A percentile compares a stretch with the other conserved stretches of the same genome.
These are phyloP conservation scores for Rosa persica DNA, from an alignment of 306 rosid species.

Conservation along the genomic window DNA sequence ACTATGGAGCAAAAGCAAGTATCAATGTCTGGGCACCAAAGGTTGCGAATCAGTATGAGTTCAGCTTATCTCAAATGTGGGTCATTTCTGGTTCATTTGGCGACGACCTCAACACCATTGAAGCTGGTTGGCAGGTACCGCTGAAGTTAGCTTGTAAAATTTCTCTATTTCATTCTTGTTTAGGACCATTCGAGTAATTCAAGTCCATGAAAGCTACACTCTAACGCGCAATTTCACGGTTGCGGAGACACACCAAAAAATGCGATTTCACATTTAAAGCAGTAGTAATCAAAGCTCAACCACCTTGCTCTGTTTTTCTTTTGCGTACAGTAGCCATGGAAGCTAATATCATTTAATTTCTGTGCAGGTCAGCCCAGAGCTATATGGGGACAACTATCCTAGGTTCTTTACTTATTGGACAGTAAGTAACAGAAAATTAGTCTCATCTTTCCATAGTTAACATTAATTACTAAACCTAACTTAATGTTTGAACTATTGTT, in stretches of 20 bases:
- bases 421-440: constrained; percentile 42
- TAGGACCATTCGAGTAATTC: neutral
- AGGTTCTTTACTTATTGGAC: constrained; percentile 99
- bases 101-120: constrained; percentile 91
- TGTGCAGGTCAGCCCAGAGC: constrained; percentile 92
- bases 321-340: constrained; percentile 17
- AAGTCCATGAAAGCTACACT: constrained; percentile 24
- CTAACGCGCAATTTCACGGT: neutral
- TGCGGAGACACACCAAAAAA: neutral
- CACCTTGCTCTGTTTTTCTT: constrained; percentile 23
- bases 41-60: constrained; percentile 82
- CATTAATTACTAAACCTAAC: neutral
- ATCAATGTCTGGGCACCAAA: constrained; percentile 96
- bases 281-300: constrained; percentile 45
- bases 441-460: constrained; percentile 21
- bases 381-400: constrained; percentile 88
- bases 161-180: neutral
- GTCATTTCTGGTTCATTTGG: constrained; percentile 97
- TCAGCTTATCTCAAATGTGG: constrained; percentile 98
- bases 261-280: constrained; percentile 35
- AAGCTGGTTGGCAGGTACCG: constrained; percentile 99
- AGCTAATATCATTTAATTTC: constrained; percentile 42
- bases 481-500: neutral
- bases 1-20: constrained; percentile 94
- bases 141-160: neutral